Evolutionary conservation across 106 monocot genomes (phyloP).

Genomic region (Gastrodia elata): DNA sequence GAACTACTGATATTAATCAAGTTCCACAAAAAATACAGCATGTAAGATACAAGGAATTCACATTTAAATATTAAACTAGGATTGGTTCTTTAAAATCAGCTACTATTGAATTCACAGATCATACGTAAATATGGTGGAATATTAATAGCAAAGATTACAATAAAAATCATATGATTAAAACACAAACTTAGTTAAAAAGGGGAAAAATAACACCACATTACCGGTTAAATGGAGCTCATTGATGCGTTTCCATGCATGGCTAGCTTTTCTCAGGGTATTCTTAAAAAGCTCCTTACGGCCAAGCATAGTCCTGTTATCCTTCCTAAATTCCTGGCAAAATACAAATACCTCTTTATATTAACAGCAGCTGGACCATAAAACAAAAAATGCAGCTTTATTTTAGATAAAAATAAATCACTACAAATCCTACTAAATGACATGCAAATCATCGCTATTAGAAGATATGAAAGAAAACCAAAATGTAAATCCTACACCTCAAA

Average conservation of each 20-base stretch:
- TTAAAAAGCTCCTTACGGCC: conserved; percentile 72
- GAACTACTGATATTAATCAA: background rate
- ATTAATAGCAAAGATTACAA: background rate
- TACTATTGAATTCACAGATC: background rate
- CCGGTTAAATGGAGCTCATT: conserved; percentile 77
- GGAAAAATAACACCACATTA: conserved; percentile 9
- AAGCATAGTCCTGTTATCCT: conserved; percentile 66
- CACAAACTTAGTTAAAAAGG: background rate
- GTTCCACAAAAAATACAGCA: background rate
- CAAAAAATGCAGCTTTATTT: background rate
- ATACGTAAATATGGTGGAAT: background rate
- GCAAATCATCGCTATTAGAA: background rate
- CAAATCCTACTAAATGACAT: background rate
- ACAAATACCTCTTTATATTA: background rate
- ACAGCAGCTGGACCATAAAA: background rate
- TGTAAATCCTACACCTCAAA: background rate
- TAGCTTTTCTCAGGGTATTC: conserved; percentile 72
- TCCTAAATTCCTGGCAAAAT: conserved; percentile 56
- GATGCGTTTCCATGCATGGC: conserved; percentile 72
- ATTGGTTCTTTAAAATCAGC: background rate
- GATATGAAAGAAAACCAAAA: background rate
- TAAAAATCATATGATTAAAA: background rate
- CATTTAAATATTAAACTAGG: background rate
- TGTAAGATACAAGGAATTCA: background rate
- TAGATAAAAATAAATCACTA: background rate